Conservation (phyloP, 169 alveolate species). For the Cryptosporidium xiaoi region DNA sequence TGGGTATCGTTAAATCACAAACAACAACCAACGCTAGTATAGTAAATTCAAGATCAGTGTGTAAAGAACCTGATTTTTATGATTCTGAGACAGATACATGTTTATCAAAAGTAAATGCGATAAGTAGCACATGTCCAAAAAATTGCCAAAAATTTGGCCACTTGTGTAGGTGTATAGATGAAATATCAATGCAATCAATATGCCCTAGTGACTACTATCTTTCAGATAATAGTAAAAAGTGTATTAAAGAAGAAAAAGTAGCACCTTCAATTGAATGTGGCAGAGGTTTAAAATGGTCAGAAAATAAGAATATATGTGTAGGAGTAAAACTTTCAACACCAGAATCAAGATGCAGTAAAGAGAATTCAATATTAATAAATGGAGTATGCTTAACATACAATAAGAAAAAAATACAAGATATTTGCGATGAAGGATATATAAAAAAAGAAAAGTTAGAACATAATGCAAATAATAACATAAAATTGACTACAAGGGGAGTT, state of each 20-base stretch:
- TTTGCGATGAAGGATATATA: constrained; percentile 57
- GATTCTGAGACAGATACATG: constrained; percentile 64
- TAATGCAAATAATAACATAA: neutral
- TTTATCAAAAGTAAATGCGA: constrained; percentile 41
- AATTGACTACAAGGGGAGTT: constrained; percentile 46
- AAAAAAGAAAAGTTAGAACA: constrained; percentile 6
- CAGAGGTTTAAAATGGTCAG: constrained; percentile 72
- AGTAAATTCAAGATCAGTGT: constrained; percentile 50
- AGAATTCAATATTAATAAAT: constrained; percentile 50
- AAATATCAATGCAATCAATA: constrained; percentile 46
- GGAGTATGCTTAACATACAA: constrained; percentile 56
- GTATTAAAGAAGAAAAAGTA: constrained; percentile 28
- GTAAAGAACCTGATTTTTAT: constrained; percentile 43
- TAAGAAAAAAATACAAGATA: constrained; percentile 42
- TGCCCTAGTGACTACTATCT: constrained; percentile 63
- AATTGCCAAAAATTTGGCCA: constrained; percentile 58
- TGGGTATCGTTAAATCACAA: constrained; percentile 11
- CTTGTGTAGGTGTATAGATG: constrained; percentile 63
- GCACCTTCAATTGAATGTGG: constrained; percentile 65
- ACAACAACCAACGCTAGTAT: neutral
- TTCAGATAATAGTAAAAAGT: constrained; percentile 1
- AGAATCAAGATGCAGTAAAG: constrained; percentile 35
- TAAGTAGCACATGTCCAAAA: constrained; percentile 44
- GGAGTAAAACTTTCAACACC: constrained; percentile 65
- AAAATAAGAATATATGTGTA: constrained; percentile 39